Evolutionary conservation across 305 asterid genomes (phyloP), one percentile per base, ranked within the genome.

Genomic region (Solanum aculeatissimum): DNA sequence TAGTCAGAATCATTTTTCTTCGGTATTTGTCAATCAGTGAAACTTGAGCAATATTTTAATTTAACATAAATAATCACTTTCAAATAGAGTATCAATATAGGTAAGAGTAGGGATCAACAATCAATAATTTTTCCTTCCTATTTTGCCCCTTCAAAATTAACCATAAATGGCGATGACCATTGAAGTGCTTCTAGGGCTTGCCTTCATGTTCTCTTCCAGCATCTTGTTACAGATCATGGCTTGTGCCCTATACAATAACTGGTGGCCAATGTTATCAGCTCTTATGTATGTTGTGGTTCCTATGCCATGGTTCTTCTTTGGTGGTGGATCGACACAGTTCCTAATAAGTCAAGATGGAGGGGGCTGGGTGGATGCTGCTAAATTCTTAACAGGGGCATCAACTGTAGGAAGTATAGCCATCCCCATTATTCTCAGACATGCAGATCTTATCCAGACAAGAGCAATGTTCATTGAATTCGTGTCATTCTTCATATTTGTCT

Each of bases 181-280:
- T n/a, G n/a, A n/a, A n/a, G n/a, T n/a, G n/a, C n/a, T n/a, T n/a
- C n/a, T n/a, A n/a, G 99, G 99, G 84, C 97, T 97, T 84, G 99
- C 99, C 49, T 97, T 95, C 90, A 95, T 95, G 99, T 95, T 97
- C 91, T 97, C 98, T 32, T 62, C 98, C 60, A 95, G 98, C 91
- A 91, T 97, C 86, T 87, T 97, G 90, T 94, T 97, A 86, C 99
- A 95, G 85, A 92, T 97, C 86, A 85, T 97, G 98, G 99, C 99
- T 80, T 97, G 99, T 89, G 98, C 91, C 42, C 85, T 97, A 88
- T 97, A 97, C 90, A 91, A 60, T 90, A 97, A 97, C 86, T 97
- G 98, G 99, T 97, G 99, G 98, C 98, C 99, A 10, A 88, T 97
- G 96, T 86, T 97, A 87, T 95, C 99, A 90, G 99, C 98, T 92